Base-by-base conservation (phyloP, 768 basidiomycete genomes). In the Lyophyllum semitale region DNA sequence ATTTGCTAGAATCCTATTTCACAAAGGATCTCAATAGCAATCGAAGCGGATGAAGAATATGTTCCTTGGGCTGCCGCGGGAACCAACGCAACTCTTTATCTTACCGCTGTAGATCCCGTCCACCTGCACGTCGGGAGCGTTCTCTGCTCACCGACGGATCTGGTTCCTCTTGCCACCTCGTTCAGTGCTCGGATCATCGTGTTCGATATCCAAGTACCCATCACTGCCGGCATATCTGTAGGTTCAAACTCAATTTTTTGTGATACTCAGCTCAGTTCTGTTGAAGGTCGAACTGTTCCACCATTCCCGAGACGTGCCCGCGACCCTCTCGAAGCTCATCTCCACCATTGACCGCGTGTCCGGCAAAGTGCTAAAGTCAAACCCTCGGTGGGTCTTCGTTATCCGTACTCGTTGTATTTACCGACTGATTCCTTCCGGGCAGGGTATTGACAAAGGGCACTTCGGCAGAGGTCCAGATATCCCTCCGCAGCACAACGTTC, bases 51-150 rank as follows among this genome's bases (percentile, higher is more conserved):
- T 54, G 87, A 89, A 13, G 82, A 83, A 49, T 79, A 72, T 37
- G 85, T 87, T 0, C 83, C 87, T 1, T 99, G 95, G 88, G 95
- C 93, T 0, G 87, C 88, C 8, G 91, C 95, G 1, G 97, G 97
- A 2, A 82, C 88, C 35, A 98, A 95, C 69, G 87, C 84, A n/a
- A 93, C 91, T 0, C 71, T 98, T 26, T 90, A 89, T 63, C 74
- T 99, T 48, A 85, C 88, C 0, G 79, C 82, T 3, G 87, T 98
- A 46, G 97, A 99, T 64, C 84, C 91, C 1, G 84, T 93, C 33
- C 85, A 96, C 64, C 76, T 99, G 40, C 84, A 78, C 57, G 88
- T 98, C 52, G 97, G 97, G 20, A 91, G 84, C 40, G 92, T 98
- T 20, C 78, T 99, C 7, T 98, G 96, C 64, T 85, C 90, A 8